These are phyloP conservation scores for Dioscorea zingiberensis DNA, from an alignment of 106 monocot species.

Conservation along the genomic window DNA sequence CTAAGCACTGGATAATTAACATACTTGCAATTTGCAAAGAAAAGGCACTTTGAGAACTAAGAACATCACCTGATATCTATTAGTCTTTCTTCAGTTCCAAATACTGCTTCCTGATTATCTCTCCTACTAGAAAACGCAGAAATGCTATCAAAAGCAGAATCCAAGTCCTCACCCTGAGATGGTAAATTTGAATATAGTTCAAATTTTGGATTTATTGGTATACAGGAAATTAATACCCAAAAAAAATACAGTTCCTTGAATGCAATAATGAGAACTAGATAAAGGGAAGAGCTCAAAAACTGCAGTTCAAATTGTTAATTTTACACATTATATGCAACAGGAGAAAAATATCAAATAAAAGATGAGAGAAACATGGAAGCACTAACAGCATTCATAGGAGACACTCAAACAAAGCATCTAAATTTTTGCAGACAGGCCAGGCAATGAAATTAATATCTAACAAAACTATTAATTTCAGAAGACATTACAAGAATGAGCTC, in stretches of 20 bases:
- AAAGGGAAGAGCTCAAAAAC: background rate
- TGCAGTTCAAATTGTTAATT: background rate
- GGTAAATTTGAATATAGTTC: background rate
- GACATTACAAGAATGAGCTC: too few relatives aligned
- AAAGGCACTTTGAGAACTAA: background rate
- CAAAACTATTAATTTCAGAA: too few relatives aligned
- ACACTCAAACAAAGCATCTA: background rate
- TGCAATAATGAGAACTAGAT: background rate
- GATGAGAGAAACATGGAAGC: background rate
- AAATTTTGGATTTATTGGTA: background rate
- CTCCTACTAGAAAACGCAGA: conserved; percentile 83
- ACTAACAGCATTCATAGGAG: background rate
- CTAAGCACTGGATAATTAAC: too few relatives aligned
- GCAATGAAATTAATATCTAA: too few relatives aligned
- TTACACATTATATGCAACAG: background rate
- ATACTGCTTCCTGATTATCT: conserved; percentile 85
- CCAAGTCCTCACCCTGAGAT: conserved; percentile 78
- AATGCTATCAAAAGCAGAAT: conserved; percentile 96
- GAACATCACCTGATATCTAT: conserved; percentile 73
- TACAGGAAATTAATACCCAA: background rate
- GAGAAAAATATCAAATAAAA: background rate
- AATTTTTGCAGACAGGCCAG: too few relatives aligned
- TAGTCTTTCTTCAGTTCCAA: conserved; percentile 88
- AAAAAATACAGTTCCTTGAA: background rate
- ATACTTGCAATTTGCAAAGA: background rate